Evolutionary conservation across 306 rosid species (phyloP), one percentile per base, ranked within the genome.

Genomic region (Urtica urens): DNA sequence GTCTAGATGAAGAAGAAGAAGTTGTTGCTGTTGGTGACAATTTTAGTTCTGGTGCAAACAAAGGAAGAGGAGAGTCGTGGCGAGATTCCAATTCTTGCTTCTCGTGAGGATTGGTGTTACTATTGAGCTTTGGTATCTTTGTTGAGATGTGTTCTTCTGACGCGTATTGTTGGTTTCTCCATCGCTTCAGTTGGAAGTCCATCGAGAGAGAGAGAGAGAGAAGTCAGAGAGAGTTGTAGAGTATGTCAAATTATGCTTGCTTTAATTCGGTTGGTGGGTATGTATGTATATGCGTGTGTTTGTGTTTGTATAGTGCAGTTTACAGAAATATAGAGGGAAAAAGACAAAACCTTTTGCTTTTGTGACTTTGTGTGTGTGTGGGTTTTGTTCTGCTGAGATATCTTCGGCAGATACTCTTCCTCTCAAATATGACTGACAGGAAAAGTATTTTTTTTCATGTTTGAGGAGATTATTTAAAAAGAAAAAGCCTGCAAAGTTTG

Each of bases 101-200:
- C 56, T 70, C 83, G 49, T 35, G 40, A 59, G 44, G 73, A 73
- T 24, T 66, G 79, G 55, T 65, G 90, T 51, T 75, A 51, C 27
- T 81, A 21, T 68, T 57, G 33, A 87, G 86, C 73, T 74, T 85
- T 63, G 93, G 94, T 67, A 82, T 75, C 78, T 85, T 82, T 53
- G 87, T 73, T 58, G 85, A 77, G n/a, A 74, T 79, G 81, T 50
- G 76, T 25, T 66, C 72, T 49, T 79, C 99, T 85, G 99, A 79
- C 93, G 79, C 93, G 49, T 60, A 57, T 75, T 83, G 92, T 75
- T 73, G 72, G 40, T 48, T 60, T 63, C 90, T 85, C 93, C 99
- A 79, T 73, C 85, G 83, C 78, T 73, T 82, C 76, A 73, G 72
- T 65, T 67, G 63, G 47, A 82, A 85, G 93, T 82, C 99, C 99